phyloP scores from a whole-genome alignment of 495 filamentous ascomycete genomes.

The Trichocladium antarcticum region DNA sequence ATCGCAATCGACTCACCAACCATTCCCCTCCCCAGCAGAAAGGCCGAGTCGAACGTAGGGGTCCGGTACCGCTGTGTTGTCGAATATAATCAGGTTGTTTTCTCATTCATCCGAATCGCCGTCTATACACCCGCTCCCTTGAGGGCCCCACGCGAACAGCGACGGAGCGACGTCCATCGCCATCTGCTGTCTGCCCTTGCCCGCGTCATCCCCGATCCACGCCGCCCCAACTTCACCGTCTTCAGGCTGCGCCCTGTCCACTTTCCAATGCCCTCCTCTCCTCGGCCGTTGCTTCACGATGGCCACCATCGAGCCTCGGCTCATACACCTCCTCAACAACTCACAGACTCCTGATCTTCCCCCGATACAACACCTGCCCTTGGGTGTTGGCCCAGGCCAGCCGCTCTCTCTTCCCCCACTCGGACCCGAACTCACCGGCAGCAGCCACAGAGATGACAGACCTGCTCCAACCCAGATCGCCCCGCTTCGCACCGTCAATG shows the following conservation, averaged over 20 bases:
- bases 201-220: neutral
- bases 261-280: conserved; percentile 25
- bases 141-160: no score
- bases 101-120: neutral
- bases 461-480: conserved; percentile 27
- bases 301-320: conserved; percentile 49
- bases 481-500: conserved; percentile 25
- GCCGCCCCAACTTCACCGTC: neutral
- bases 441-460: conserved; percentile 28
- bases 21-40: neutral
- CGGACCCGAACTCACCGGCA: conserved; percentile 28
- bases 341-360: conserved; percentile 35
- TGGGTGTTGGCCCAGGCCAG: conserved; percentile 20
- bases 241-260: conserved; percentile 5
- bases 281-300: conserved; percentile 31
- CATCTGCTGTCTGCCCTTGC: neutral
- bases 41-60: neutral
- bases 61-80: neutral
- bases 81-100: neutral
- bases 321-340: conserved; percentile 47
- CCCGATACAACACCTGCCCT: conserved; percentile 33
- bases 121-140: no score
- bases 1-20: neutral
- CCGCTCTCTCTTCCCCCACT: conserved; percentile 36
- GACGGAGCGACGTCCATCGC: no score